These are phyloP conservation scores for Cytospora piceae DNA, from an alignment of 2,329 filamentous ascomycete genomes.

Conservation along the genomic window DNA sequence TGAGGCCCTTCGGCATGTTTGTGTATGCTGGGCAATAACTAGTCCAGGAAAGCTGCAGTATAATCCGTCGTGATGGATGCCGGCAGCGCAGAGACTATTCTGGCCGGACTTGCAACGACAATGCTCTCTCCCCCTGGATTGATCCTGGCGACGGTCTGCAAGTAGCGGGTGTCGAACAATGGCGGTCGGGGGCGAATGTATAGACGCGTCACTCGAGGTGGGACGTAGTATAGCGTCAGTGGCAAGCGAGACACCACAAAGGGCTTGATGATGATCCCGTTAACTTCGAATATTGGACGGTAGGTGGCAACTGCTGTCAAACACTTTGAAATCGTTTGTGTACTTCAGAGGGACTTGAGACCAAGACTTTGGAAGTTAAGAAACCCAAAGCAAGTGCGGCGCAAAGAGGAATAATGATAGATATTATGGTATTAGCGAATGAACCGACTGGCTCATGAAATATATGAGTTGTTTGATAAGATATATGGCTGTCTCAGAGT, in stretches of 20 bases:
- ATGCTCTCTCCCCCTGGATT: background rate
- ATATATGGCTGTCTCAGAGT: slow-evolving; percentile 25
- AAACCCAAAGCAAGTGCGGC: slow-evolving; percentile 8
- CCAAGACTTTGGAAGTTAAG: background rate
- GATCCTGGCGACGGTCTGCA: background rate
- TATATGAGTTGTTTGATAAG: slow-evolving; percentile 1
- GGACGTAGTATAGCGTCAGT: background rate
- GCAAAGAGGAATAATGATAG: slow-evolving; percentile 12
- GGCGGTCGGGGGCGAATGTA: background rate
- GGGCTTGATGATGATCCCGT: background rate
- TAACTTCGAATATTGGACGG: background rate
- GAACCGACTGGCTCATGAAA: slow-evolving; percentile 22
- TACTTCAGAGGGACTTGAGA: background rate
- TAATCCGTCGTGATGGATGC: background rate
- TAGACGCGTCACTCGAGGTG: background rate
- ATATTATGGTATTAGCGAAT: slow-evolving; percentile 36
- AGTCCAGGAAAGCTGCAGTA: slow-evolving; percentile 5
- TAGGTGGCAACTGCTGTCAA: background rate
- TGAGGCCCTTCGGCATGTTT: slow-evolving; percentile 30
- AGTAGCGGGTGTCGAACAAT: background rate
- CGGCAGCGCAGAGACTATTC: background rate
- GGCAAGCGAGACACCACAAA: background rate
- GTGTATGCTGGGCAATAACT: background rate
- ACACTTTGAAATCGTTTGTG: background rate
- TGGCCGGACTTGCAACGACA: background rate